Percentiles rank a stretch among this genome's conserved stretches.
Evolutionary conservation across 331 rosid species (phyloP).

Genomic region (Quercus tomentella): DNA sequence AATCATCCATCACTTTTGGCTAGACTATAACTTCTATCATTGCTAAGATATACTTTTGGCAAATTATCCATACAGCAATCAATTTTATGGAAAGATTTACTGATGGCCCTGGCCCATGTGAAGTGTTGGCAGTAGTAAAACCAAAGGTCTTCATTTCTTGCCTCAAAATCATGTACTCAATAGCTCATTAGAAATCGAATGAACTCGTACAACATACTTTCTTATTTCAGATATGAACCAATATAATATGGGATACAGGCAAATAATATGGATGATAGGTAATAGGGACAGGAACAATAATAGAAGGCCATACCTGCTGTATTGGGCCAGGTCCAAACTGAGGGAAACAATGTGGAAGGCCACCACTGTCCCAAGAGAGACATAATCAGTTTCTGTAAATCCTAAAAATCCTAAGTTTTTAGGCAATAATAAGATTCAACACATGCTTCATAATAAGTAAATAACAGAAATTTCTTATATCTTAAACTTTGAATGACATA

Average conservation of each 20-base stretch:
- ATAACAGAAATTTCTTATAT: not conserved
- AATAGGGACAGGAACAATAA: not conserved
- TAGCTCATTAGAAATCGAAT: not conserved
- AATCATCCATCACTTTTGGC: not conserved
- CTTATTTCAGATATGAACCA: not conserved
- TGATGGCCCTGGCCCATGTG: not conserved
- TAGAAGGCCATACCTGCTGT: slow-evolving; percentile 65
- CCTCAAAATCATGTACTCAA: not conserved
- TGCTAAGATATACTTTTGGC: not conserved
- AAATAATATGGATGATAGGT: not conserved
- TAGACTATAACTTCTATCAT: not conserved
- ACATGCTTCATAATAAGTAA: not conserved
- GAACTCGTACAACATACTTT: not conserved
- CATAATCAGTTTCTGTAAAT: slow-evolving; percentile 31
- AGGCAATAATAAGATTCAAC: slow-evolving; percentile 1
- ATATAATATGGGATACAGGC: not conserved
- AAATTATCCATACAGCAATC: not conserved
- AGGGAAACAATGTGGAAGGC: slow-evolving; percentile 97
- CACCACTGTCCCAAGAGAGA: slow-evolving; percentile 65
- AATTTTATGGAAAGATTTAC: not conserved
- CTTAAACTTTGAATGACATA: not conserved
- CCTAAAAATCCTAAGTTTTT: slow-evolving; percentile 15
- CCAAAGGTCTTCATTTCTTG: not conserved
- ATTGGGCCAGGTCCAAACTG: slow-evolving; percentile 97
- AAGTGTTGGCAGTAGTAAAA: not conserved